A percentile compares a stretch with the other conserved stretches of the same genome.
Conservation (phyloP, 495 filamentous ascomycete species). For the Tuber aestivum region DNA sequence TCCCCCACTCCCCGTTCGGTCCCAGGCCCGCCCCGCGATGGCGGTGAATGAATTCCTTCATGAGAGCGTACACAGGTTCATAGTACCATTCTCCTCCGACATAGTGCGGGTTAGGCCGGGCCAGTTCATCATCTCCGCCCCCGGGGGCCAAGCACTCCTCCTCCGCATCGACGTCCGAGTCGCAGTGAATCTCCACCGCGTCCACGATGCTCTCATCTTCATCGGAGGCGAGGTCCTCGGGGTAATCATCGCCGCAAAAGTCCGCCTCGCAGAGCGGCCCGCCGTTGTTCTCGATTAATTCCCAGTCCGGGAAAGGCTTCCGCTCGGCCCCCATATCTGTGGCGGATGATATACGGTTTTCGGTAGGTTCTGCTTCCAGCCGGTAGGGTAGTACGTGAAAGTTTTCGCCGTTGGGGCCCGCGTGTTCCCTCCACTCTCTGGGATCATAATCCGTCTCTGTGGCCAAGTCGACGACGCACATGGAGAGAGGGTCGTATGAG, state of each 20-base stretch:
- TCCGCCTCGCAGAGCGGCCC: not conserved
- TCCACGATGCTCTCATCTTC: not conserved
- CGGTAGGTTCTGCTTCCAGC: not conserved
- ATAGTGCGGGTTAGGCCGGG: too few species aligned
- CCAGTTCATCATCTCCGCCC: too few species aligned
- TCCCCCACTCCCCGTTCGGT: not conserved
- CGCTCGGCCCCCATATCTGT: not conserved
- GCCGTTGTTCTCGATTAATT: not conserved
- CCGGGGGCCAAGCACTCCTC: not conserved
- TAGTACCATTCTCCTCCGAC: too few species aligned
- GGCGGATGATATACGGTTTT: accelerated
- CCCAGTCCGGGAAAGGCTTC: not conserved
- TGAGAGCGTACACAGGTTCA: not conserved
- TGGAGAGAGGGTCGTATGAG: not conserved
- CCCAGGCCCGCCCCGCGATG: not conserved
- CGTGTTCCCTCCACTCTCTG: not conserved
- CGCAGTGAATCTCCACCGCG: not conserved
- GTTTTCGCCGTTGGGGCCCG: not conserved
- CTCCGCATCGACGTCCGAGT: not conserved
- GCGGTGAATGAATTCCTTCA: not conserved
- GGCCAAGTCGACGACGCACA: not conserved
- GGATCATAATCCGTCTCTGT: not conserved
- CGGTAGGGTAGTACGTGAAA: not conserved
- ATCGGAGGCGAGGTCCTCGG: not conserved
- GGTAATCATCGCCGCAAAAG: not conserved